phyloP scores from a whole-genome alignment of 1,284 basidiomycete genomes.

The Apiotrichum porosum region DNA sequence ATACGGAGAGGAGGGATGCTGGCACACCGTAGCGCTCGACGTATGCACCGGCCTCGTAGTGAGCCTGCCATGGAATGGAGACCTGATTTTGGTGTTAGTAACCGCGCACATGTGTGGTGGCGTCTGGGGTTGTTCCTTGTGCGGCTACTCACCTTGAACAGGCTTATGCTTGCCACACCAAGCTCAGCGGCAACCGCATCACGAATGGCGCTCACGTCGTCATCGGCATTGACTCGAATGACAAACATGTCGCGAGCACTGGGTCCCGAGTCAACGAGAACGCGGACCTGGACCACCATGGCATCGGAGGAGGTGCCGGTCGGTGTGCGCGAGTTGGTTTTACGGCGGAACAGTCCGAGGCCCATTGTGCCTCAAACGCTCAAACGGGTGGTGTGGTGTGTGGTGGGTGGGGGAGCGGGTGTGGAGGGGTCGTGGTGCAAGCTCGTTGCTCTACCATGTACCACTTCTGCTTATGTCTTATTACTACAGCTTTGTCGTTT shows the following conservation, averaged over 20 bases:
- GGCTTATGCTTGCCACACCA: slow-evolving; percentile 22
- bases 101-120: no score
- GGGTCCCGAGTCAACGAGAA: slow-evolving; percentile 19
- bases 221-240: slow-evolving; percentile 29
- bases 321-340: slow-evolving; percentile 6
- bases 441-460: no score
- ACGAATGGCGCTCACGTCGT: slow-evolving; percentile 24
- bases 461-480: no score
- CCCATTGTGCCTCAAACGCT: slow-evolving; percentile 4
- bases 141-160: slow-evolving; percentile 48
- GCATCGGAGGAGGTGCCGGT: not conserved
- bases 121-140: no score
- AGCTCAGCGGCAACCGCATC: slow-evolving; percentile 25
- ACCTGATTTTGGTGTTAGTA: slow-evolving; percentile 26
- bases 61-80: slow-evolving; percentile 38
- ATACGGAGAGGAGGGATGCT: slow-evolving; percentile 36
- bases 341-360: slow-evolving; percentile 12
- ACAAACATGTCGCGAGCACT: slow-evolving; percentile 24
- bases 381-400: not conserved
- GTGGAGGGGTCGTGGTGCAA: no score
- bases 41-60: slow-evolving; percentile 35
- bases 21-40: slow-evolving; percentile 24
- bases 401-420: not conserved
- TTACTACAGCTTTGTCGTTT: no score
- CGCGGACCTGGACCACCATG: slow-evolving; percentile 6